A percentile compares a stretch with the other conserved stretches of the same genome.
Conservation (phyloP, 2,329 filamentous ascomycete genomes). For the Fusarium nodosum region DNA sequence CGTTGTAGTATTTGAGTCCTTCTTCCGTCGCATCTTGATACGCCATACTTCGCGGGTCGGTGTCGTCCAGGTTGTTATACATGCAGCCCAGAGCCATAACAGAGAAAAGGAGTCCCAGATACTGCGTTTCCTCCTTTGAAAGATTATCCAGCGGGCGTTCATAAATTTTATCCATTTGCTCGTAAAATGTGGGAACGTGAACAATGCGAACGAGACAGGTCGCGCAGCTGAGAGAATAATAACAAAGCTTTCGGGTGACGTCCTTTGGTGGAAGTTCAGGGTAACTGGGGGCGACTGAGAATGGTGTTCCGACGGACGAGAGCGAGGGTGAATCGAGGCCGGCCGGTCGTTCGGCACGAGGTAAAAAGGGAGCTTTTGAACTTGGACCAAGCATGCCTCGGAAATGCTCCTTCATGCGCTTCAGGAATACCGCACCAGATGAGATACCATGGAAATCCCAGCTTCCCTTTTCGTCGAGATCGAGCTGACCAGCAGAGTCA, state of each 20-base stretch:
- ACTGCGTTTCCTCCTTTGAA: conserved; percentile 74
- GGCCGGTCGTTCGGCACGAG: conserved; percentile 62
- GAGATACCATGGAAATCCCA: conserved; percentile 97
- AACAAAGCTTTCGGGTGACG: conserved; percentile 65
- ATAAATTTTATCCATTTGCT: conserved; percentile 82
- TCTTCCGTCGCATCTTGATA: conserved; percentile 68
- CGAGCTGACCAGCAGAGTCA: conserved; percentile 88
- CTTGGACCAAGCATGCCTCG: conserved; percentile 79
- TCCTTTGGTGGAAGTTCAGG: conserved; percentile 78
- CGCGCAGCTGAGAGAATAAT: conserved; percentile 69
- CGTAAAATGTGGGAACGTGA: conserved; percentile 85
- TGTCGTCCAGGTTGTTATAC: conserved; percentile 72
- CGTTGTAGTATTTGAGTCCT: conserved; percentile 80
- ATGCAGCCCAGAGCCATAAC: conserved; percentile 80
- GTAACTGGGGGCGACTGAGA: conserved; percentile 64
- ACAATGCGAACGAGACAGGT: conserved; percentile 76
- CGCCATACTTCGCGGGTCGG: conserved; percentile 61
- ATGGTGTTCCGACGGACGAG: conserved; percentile 73
- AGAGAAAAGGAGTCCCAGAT: conserved; percentile 78
- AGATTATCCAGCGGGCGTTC: conserved; percentile 73
- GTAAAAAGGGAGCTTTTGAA: conserved; percentile 70
- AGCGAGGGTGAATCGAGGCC: conserved; percentile 78
- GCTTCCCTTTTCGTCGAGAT: conserved; percentile 89
- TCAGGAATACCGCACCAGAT: conserved; percentile 89
- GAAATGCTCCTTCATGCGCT: conserved; percentile 88